Base-by-base conservation (phyloP, 345 rosid species). In the Linum trigynum region DNA sequence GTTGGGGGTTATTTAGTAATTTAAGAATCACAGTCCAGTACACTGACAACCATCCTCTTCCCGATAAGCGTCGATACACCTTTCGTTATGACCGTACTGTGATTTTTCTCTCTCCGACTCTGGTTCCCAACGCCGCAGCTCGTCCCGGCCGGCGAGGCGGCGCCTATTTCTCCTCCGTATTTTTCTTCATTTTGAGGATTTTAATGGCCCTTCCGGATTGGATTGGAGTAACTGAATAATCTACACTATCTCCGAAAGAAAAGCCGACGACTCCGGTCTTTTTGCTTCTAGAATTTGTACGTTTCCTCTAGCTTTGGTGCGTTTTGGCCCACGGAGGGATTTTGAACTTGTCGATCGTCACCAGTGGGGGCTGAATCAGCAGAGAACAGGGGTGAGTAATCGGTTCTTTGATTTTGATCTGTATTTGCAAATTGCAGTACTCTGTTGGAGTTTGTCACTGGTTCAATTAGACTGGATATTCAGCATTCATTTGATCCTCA, bases 291-390 rank as follows among this genome's bases (percentile, higher is more conserved):
- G 53, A 48, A 15, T 48, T 48, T 48, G 53, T 15, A 48, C 53
- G 53, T 48, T 48, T 48, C 53, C 53, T 48, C 32, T 23, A 23
- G 32, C 32, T 23, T 23, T 23, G 32, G 32, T 23, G 32, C 32
- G 32, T 23, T 23, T 23, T 23, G 32, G 32, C 32, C 32, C 32
- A 23, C 32, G 32, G 32, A 0, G 32, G 32, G 32, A 23, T 23
- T 23, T 23, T 1, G 32, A 23, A 85, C 78, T 62, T 92, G 81
- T 63, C 84, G 76, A 88, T 92, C 10, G 97, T 85, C 15, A 92
- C 97, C 10, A 90, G 97, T 69, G 97, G 98, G 98, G 97, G 64
- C 67, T 92, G 57, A 92, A 92, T 82, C 97, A 92, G 65, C 97
- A 90, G 70, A 82, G 92, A 75, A 88, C 97, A 61, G 97, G 96